Conservation (phyloP, 495 filamentous ascomycete genomes). For the Penicillium pulvis region DNA sequence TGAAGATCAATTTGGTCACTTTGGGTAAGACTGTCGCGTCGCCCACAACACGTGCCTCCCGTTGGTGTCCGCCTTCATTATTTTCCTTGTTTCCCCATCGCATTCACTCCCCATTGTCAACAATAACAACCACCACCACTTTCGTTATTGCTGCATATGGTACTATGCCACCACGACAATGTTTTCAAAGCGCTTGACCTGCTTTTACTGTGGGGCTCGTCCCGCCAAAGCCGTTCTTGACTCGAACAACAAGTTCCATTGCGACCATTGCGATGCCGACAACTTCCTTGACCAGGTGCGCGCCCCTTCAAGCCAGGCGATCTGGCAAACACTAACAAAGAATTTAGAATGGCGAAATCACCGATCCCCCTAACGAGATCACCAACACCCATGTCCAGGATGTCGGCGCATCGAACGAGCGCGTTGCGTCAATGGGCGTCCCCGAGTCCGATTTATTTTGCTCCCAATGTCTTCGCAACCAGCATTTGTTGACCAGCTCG, state of each 20-base stretch:
- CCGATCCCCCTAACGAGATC: slow-evolving; percentile 73
- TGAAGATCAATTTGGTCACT: background rate
- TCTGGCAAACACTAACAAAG: background rate
- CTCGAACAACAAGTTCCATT: slow-evolving; percentile 62
- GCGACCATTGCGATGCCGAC: slow-evolving; percentile 72
- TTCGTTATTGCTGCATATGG: slow-evolving; percentile 8
- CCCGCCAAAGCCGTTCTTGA: slow-evolving; percentile 57
- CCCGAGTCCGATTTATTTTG: slow-evolving; percentile 68
- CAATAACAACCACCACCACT: slow-evolving; percentile 2
- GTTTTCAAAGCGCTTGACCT: slow-evolving; percentile 57
- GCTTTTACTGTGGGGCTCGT: slow-evolving; percentile 75
- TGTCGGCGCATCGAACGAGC: slow-evolving; percentile 23
- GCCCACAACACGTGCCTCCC: slow-evolving; percentile 24
- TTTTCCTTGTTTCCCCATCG: slow-evolving; percentile 22
- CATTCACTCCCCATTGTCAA: background rate
- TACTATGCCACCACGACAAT: slow-evolving; percentile 51
- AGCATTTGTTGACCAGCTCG: slow-evolving; percentile 67
- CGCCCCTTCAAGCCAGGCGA: slow-evolving; percentile 16
- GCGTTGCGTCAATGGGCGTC: slow-evolving; percentile 3
- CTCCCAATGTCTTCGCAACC: slow-evolving; percentile 76
- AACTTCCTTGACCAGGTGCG: slow-evolving; percentile 75
- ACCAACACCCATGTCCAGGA: slow-evolving; percentile 33
- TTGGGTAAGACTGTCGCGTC: slow-evolving; percentile 17
- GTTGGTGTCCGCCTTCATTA: slow-evolving; percentile 32
- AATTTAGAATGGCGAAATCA: slow-evolving; percentile 71